Base-by-base conservation (phyloP, 345 rosid species). In the Fremontodendron californicum region DNA sequence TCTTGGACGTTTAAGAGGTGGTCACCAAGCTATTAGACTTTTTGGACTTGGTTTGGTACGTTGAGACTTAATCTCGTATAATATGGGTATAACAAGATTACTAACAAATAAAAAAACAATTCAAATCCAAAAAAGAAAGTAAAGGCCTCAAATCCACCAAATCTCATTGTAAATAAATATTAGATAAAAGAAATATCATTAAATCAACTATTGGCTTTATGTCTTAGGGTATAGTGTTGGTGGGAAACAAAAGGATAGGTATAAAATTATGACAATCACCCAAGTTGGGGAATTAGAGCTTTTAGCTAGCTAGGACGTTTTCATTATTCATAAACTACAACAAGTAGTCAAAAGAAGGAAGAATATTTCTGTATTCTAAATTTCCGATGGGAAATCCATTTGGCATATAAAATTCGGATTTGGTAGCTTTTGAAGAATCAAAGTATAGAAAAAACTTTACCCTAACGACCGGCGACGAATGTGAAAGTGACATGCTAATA, bases 281-380 rank as follows among this genome's bases (percentile, higher is more conserved):
- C 67, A 29, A 61, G 65, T 31, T 61, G 65, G 65, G 23, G n/a
- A 62, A 62, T n/a, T n/a, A n/a, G 40, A 31, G 67, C 40, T 62
- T 62, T 62, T 31, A 58, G 64, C 64, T 23, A 12, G 35, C 35
- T 11, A 10, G 35, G 0, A 23, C 1, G 27, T 29, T 29, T 61
- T 61, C 9, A 54, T n/a, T 29, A 31, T 25, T 31, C 35, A 29
- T 54, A 54, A n/a, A 8, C 12, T 27, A n/a, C 12, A n/a, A 4
- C 55, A 19, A 54, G 60, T 54, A 54, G 21, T 40, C 43, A 40
- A 40, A 40, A 40, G 5, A 18, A 19, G n/a, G n/a, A 29, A 29
- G 21, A 61, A 31, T 31, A 61, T 61, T 61, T 61, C 39, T 13
- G 19, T 29, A 15, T 25, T 58, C n/a, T 2, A 3, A 58, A 10